Conservation (phyloP, 2,329 filamentous ascomycete species). For the Sphaceloma murrayae region DNA sequence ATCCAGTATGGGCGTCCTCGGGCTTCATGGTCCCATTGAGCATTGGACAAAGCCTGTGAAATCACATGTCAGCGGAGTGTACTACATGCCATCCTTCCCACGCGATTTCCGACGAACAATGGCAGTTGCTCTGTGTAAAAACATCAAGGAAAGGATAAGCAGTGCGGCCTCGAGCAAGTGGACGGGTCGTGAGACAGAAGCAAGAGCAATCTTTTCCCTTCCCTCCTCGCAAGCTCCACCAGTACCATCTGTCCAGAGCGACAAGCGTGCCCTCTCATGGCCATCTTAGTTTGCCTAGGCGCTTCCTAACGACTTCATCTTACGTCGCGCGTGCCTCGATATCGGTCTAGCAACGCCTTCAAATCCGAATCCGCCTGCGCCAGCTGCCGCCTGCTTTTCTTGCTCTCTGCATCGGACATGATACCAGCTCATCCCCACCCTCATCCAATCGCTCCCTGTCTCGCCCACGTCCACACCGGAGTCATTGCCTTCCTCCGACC, state of each 20-base stretch:
- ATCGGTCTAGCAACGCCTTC: background rate
- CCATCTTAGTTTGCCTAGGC: too few relatives aligned
- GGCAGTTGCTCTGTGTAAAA: too few relatives aligned
- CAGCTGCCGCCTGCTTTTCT: conserved; percentile 4
- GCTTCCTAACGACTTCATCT: too few relatives aligned
- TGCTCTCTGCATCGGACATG: background rate
- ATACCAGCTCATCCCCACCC: background rate
- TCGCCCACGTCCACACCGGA: background rate
- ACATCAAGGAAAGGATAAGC: too few relatives aligned
- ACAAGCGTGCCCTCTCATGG: too few relatives aligned
- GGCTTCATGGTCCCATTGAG: conserved; percentile 60
- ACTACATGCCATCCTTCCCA: too few relatives aligned
- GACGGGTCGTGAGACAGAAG: too few relatives aligned
- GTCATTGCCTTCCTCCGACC: background rate
- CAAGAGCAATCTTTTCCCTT: too few relatives aligned
- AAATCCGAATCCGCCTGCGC: conserved; percentile 7
- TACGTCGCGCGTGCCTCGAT: background rate
- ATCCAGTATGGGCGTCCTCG: conserved; percentile 25
- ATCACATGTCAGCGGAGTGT: conserved; percentile 15
- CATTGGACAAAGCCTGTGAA: conserved; percentile 64
- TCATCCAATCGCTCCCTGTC: background rate
- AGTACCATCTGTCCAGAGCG: too few relatives aligned
- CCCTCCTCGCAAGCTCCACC: too few relatives aligned
- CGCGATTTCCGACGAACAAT: too few relatives aligned
- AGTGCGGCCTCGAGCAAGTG: too few relatives aligned